Base-by-base conservation (phyloP, 768 basidiomycete genomes). In the Tylopilus subfusipes region DNA sequence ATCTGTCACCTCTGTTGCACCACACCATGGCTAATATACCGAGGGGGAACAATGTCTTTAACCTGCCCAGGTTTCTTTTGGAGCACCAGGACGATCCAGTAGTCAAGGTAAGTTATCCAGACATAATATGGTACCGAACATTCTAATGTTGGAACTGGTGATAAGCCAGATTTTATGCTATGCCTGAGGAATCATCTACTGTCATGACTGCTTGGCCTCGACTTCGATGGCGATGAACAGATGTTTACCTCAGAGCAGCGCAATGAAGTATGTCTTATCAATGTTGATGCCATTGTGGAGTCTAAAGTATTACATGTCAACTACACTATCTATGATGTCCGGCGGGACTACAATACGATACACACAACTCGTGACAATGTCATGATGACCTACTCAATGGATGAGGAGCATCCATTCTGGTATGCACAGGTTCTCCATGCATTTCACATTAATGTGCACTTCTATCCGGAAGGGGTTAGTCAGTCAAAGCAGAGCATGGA, bases 391-490 rank as follows among this genome's bases (percentile, higher is more conserved):
- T n/a, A n/a, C n/a, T 51, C 46, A 0, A 34, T 49, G 2, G 62
- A 61, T 11, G 27, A 38, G 5, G 33, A 22, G 7, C 58, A 66
- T 44, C 62, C 56, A 0, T 68, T 58, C 50, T 66, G 64, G 57
- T 68, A 68, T 48, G 63, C 67, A 2, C 33, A 24, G 4, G 59
- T 64, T 1, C 42, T 66, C 14, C 22, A 39, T 4, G 55, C 62
- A 3, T 66, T 56, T 24, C 60, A 63, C n/a, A 30, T 59, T 18
- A 8, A 12, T 16, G 38, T 60, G 2, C 24, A 2, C 0, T 34
- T 49, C 7, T 16, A 3, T n/a, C 36, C 9, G 0, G 14, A 34
- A 5, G 52, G n/a, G 0, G 7, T 25, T 5, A 38, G n/a, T 6
- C 14, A 0, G 2, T 12, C 22, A 1, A 29, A 11, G 19, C 33